Evolutionary conservation across 257 asterid genomes (phyloP).

Genomic region (Solanum pennellii): DNA sequence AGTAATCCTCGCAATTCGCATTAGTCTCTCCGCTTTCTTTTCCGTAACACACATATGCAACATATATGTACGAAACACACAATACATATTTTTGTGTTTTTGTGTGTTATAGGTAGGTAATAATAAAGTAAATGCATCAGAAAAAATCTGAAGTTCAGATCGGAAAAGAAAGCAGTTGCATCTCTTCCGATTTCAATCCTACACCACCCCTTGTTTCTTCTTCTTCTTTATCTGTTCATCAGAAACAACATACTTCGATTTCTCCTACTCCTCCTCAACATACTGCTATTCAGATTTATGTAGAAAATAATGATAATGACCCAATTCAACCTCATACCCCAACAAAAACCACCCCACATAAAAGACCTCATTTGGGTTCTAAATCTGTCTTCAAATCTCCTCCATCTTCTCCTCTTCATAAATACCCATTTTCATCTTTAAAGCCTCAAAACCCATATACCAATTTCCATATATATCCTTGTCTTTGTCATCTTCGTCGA

Average conservation of each 20-base stretch:
- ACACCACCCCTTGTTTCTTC: slow-evolving; percentile 44
- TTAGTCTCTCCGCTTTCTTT: neutral
- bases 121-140: slow-evolving; percentile 56
- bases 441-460: slow-evolving; percentile 26
- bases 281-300: slow-evolving; percentile 36
- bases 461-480: slow-evolving; percentile 33
- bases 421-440: slow-evolving; percentile 4
- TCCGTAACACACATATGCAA: neutral
- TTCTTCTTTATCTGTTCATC: slow-evolving; percentile 41
- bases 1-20: neutral
- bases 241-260: slow-evolving; percentile 13
- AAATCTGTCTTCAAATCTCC: slow-evolving; percentile 34
- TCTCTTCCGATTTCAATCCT: slow-evolving; percentile 98
- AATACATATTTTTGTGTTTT: neutral
- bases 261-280: slow-evolving; percentile 3
- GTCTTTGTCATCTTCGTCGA: slow-evolving; percentile 61
- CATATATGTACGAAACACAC: neutral
- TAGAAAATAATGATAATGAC: slow-evolving; percentile 48
- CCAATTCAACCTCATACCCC: slow-evolving; percentile 22
- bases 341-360: slow-evolving; percentile 60
- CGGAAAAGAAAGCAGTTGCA: slow-evolving; percentile 98
- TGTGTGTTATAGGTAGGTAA: too few species aligned
- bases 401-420: slow-evolving; percentile 56
- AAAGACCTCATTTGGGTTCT: slow-evolving; percentile 45
- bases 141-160: slow-evolving; percentile 93